Percentiles rank a stretch among this genome's conserved stretches.
Evolutionary conservation across 495 filamentous ascomycete species (phyloP).

Genomic region (Cenococcum geophilum): DNA sequence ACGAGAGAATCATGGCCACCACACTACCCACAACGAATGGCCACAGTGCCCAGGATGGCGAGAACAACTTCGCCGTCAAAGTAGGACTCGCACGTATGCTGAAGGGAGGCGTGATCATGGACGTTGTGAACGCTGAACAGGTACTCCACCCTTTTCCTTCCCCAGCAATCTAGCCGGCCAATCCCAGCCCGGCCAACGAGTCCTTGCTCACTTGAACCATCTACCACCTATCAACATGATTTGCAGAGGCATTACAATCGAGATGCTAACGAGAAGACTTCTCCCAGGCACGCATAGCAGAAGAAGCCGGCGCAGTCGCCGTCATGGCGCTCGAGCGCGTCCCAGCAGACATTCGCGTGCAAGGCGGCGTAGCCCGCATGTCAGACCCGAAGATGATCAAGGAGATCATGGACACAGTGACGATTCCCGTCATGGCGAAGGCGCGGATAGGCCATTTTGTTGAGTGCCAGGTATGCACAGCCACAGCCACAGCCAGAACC

Average conservation of each 20-base stretch:
- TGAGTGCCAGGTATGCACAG: conserved; percentile 72
- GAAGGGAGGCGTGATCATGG: conserved; percentile 99
- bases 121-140: conserved; percentile 91
- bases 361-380: conserved; percentile 96
- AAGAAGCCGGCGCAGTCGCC: conserved; percentile 90
- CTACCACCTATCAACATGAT: too few relatives aligned
- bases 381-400: conserved; percentile 92
- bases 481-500: not conserved
- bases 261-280: conserved; percentile 21
- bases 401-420: conserved; percentile 94
- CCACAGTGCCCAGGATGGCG: conserved; percentile 34
- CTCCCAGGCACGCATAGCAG: conserved; percentile 77
- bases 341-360: conserved; percentile 86
- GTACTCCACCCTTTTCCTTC: conserved; percentile 38
- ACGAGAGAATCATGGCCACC: conserved; percentile 31
- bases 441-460: conserved; percentile 96
- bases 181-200: not conserved
- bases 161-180: not conserved
- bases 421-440: conserved; percentile 99
- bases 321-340: conserved; percentile 99
- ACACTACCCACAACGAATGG: conserved; percentile 38
- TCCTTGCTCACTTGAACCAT: too few relatives aligned
- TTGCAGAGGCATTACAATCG: too few relatives aligned
- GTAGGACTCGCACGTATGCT: conserved; percentile 93
- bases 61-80: conserved; percentile 58